Evolutionary conservation across 345 rosid genomes (phyloP), one percentile per base, ranked within the genome.

Genomic region (Cochlearia excelsa): DNA sequence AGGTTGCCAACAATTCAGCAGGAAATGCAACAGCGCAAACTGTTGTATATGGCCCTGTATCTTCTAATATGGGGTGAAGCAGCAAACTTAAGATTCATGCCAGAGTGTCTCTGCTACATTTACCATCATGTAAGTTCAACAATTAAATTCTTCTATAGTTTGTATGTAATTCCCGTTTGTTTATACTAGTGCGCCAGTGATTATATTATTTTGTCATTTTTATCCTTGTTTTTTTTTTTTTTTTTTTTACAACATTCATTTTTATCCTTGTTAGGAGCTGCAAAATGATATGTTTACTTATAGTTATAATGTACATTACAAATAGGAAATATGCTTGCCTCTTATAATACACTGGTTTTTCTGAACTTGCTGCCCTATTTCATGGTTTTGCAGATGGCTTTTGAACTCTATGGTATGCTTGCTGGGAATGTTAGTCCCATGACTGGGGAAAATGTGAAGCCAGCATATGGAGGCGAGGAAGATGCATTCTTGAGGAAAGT

Each of bases 1-100:
- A 94, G 99, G 99, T 76, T 94, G 74, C 99, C 99, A n/a, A 90
- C 96, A 40, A 94, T 90, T 72, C 99, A 94, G 54, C 99, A 94
- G 73, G 99, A 94, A 74, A 90, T 94, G 82, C 99, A 94, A 72
- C 99, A 94, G 62, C 85, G 99, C 27, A 94, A 90, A 65, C 77
- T 94, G 69, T 70, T 94, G 10, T 94, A 94, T 75, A 90, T 94
- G 97, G 96, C 88, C 63, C 75, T 94, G 31, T 94, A 85, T 81
- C 97, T 94, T 73, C 79, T 94, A 61, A 94, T 94, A 54, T 94
- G 99, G 99, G 99, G 99, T 48, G 99, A 94, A 78, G 96, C 99
- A 66, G 97, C 99, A 6, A 94, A 94, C 77, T 78, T 90, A 78
- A 82, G 97, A 80, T 94, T 87, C 80, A 90, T 94, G 97, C 99